Percentiles rank a stretch among this genome's conserved stretches.
These are phyloP conservation scores for Candida freyschussii DNA, from an alignment of 1,139 yeast species.

Conservation along the genomic window DNA sequence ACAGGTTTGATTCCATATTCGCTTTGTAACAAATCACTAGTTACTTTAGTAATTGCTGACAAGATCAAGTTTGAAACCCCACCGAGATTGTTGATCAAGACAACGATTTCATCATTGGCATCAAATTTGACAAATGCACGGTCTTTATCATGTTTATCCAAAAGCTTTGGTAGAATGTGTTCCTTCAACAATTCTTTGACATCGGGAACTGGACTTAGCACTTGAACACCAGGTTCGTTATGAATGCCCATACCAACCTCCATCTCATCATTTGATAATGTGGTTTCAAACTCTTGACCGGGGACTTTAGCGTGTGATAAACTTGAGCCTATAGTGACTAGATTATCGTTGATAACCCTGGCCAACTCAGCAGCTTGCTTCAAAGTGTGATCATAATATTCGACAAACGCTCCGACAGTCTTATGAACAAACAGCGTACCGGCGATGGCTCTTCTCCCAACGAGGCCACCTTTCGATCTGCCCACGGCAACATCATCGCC, in stretches of 20 bases:
- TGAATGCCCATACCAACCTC: slow-evolving; percentile 96
- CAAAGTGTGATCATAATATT: slow-evolving; percentile 41
- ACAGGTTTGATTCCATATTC: slow-evolving; percentile 57
- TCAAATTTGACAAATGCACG: slow-evolving; percentile 68
- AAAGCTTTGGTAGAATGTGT: slow-evolving; percentile 46
- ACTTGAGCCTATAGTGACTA: slow-evolving; percentile 87
- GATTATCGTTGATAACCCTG: slow-evolving; percentile 50
- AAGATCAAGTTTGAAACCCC: slow-evolving; percentile 79
- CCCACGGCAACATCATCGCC: slow-evolving; percentile 96
- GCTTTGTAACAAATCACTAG: slow-evolving; percentile 38
- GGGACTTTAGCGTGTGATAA: slow-evolving; percentile 89
- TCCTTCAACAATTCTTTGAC: slow-evolving; percentile 51
- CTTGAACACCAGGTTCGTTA: slow-evolving; percentile 83
- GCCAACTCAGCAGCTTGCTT: slow-evolving; percentile 56
- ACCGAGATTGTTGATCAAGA: slow-evolving; percentile 76
- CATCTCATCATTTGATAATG: slow-evolving; percentile 55
- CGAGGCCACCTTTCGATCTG: slow-evolving; percentile 76
- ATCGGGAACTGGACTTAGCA: slow-evolving; percentile 66
- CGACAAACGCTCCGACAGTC: slow-evolving; percentile 72
- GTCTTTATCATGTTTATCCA: slow-evolving; percentile 56
- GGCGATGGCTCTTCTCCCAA: slow-evolving; percentile 90
- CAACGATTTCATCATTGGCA: slow-evolving; percentile 57
- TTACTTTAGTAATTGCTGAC: slow-evolving; percentile 53
- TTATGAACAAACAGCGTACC: slow-evolving; percentile 88
- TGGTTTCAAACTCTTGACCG: slow-evolving; percentile 57